Conservation (phyloP, 106 monocot species). For the Ottelia alismoides region DNA sequence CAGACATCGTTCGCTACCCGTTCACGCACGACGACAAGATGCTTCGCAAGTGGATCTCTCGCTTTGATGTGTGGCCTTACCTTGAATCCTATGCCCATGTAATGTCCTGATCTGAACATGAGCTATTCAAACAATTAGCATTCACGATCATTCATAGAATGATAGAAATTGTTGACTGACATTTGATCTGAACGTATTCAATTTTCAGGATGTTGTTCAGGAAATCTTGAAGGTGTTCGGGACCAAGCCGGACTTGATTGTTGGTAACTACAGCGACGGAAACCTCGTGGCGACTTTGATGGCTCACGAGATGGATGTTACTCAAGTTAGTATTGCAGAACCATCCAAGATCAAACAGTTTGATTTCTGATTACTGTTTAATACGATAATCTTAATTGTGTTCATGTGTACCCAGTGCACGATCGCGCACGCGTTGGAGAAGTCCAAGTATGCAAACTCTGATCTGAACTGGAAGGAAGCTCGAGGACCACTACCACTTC, state of each 20-base stretch:
- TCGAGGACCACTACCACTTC: constrained; percentile 31
- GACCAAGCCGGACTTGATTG: constrained; percentile 73
- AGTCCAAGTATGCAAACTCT: constrained; percentile 19
- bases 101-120: too few relatives aligned
- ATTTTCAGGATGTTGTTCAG: constrained; percentile 59
- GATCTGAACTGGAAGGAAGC: constrained; percentile 24
- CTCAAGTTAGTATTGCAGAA: too few relatives aligned
- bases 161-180: too few relatives aligned
- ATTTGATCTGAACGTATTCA: too few relatives aligned
- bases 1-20: constrained; percentile 58
- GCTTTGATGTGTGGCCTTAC: constrained; percentile 91
- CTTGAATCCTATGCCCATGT: constrained; percentile 80
- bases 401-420: too few relatives aligned
- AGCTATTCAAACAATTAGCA: too few relatives aligned
- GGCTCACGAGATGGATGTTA: constrained; percentile 77
- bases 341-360: too few relatives aligned
- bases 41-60: constrained; percentile 86
- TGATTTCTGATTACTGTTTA: too few relatives aligned
- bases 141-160: too few relatives aligned
- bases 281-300: constrained; percentile 41
- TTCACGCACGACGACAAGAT: constrained; percentile 56
- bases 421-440: constrained; percentile 24
- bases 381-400: too few relatives aligned
- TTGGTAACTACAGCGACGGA: constrained; percentile 56
- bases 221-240: constrained; percentile 57